phyloP scores from a whole-genome alignment of 2,329 filamentous ascomycete genomes.

The Zasmidium angulare region DNA sequence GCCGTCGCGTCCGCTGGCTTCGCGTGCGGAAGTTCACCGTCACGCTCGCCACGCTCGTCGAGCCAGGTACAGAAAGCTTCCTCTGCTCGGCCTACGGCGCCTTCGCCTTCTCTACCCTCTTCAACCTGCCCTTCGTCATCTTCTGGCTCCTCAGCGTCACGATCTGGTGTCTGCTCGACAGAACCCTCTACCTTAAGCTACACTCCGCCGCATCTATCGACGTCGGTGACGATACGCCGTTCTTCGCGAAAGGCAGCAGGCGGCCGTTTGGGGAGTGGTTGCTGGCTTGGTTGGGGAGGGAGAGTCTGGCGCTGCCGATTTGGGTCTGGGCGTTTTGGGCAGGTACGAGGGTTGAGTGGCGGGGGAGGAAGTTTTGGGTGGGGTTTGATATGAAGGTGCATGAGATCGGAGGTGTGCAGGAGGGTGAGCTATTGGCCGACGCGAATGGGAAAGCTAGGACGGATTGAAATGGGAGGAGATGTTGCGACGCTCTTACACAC shows the following conservation, averaged over 20 bases:
- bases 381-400: constrained; percentile 80
- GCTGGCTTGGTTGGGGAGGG: constrained; percentile 79
- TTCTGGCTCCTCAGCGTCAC: constrained; percentile 67
- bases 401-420: constrained; percentile 33
- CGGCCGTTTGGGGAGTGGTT: constrained; percentile 71
- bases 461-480: no score
- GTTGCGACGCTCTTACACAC: no score
- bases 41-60: constrained; percentile 80
- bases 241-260: constrained; percentile 61
- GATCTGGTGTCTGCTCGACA: constrained; percentile 74
- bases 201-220: constrained; percentile 73
- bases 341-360: constrained; percentile 85
- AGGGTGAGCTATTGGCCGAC: background rate
- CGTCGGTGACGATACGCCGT: constrained; percentile 69
- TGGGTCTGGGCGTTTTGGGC: constrained; percentile 88
- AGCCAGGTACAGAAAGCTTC: constrained; percentile 87
- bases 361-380: constrained; percentile 79
- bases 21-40: constrained; percentile 95
- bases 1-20: constrained; percentile 83
- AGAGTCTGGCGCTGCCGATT: constrained; percentile 79
- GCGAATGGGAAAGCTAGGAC: constrained; percentile 8
- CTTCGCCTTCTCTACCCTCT: constrained; percentile 72
- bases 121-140: constrained; percentile 54
- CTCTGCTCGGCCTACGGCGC: constrained; percentile 79
- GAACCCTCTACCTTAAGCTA: constrained; percentile 69